Percentiles rank a stretch among this genome's conserved stretches.
These are phyloP conservation scores for Closterium sp. DNA, from an alignment of 139 green algal species.

Conservation along the genomic window DNA sequence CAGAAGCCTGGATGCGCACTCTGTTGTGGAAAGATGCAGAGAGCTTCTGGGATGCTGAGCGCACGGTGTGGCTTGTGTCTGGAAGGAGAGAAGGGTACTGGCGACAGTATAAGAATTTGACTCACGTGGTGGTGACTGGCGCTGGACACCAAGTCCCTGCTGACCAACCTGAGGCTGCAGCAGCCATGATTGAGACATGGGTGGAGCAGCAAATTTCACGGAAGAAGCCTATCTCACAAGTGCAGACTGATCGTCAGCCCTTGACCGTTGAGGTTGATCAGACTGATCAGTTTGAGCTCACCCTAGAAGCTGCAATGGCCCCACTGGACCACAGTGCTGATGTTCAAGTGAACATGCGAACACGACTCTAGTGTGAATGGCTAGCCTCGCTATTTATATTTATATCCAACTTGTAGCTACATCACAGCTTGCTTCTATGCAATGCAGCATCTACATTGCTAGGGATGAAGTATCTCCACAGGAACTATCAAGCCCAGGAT, in stretches of 20 bases:
- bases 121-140: not conserved
- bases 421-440: no score
- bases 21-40: slow-evolving; percentile 55
- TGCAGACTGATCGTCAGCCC: not conserved
- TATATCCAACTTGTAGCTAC: no score
- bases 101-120: not conserved
- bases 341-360: not conserved
- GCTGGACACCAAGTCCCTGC: slow-evolving; percentile 30
- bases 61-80: not conserved
- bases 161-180: slow-evolving; percentile 8
- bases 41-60: slow-evolving; percentile 6
- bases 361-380: not conserved
- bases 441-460: no score
- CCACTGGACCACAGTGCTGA: not conserved
- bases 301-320: not conserved
- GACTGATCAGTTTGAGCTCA: not conserved
- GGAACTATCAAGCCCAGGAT: no score
- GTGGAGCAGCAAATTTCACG: slow-evolving; percentile 12
- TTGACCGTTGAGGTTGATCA: not conserved
- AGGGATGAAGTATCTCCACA: no score
- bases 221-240: not conserved
- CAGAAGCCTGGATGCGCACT: slow-evolving; percentile 58
- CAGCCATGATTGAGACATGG: slow-evolving; percentile 24
- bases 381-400: no score
- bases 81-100: slow-evolving; percentile 10